Evolutionary conservation across 192 early-diverging fungal species (phyloP).

Genomic region (Dissophora ornata): DNA sequence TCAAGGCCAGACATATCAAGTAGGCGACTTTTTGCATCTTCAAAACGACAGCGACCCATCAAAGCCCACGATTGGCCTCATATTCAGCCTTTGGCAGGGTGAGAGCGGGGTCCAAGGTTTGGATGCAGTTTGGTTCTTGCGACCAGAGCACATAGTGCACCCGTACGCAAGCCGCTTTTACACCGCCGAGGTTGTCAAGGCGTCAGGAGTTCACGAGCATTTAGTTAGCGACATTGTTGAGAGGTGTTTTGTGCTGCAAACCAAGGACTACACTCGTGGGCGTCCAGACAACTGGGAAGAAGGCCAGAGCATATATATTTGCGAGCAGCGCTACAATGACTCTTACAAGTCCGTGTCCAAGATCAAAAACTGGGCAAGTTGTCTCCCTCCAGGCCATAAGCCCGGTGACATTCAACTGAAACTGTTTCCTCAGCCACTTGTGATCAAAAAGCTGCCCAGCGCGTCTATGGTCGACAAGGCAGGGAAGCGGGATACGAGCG

Average conservation of each 20-base stretch:
- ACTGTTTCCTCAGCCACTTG: slow-evolving; percentile 30
- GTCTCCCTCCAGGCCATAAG: slow-evolving; percentile 62
- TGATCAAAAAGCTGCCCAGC: slow-evolving; percentile 50
- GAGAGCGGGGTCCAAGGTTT: slow-evolving; percentile 52
- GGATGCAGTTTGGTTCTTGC: slow-evolving; percentile 70
- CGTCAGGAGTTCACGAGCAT: slow-evolving; percentile 65
- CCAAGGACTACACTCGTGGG: slow-evolving; percentile 69
- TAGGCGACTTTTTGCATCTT: slow-evolving; percentile 77
- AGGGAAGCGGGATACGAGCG: slow-evolving; percentile 26
- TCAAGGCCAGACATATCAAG: slow-evolving; percentile 17
- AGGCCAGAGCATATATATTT: slow-evolving; percentile 67
- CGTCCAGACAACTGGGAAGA: slow-evolving; percentile 58
- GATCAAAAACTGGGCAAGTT: slow-evolving; percentile 73
- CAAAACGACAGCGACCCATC: slow-evolving; percentile 62
- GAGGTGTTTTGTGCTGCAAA: slow-evolving; percentile 68
- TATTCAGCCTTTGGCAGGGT: slow-evolving; percentile 63
- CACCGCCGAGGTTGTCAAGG: slow-evolving; percentile 75
- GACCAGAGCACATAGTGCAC: slow-evolving; percentile 73
- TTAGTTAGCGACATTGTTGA: slow-evolving; percentile 66
- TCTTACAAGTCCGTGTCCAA: slow-evolving; percentile 63
- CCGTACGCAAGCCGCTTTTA: slow-evolving; percentile 66
- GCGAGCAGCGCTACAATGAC: slow-evolving; percentile 73
- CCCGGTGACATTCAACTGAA: slow-evolving; percentile 46
- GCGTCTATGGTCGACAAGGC: slow-evolving; percentile 52
- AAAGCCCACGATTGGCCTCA: slow-evolving; percentile 74